Base-by-base conservation (phyloP, 2,329 filamentous ascomycete species). In the Epichloe hybrida region DNA sequence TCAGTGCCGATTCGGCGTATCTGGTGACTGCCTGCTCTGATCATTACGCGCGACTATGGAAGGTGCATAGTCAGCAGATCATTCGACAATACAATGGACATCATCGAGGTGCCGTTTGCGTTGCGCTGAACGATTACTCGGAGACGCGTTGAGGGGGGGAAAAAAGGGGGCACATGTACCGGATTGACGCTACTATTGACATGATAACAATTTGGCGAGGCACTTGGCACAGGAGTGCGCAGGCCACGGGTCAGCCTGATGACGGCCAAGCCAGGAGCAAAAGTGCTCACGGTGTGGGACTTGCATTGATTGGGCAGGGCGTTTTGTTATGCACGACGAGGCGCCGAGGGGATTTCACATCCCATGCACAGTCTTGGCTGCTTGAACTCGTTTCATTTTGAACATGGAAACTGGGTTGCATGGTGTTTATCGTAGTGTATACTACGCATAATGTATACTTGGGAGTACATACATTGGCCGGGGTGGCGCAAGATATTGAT, bases 31-130 rank as follows among this genome's bases (percentile, higher is more conserved):
- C 90, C 5, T 95, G 88, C 64, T 91, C 85, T 41, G 90, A 96
- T 64, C 90, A 96, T 66, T 96, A 95, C 64, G 90, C 90, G 2
- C 77, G 90, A 17, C 71, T 96, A 51, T 96, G 90, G 90, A 90
- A 96, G 71, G 72, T 96, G 56, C 73, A 77, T 56, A 89, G 84
- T 57, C 88, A 94, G 66, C 84, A 83, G 61, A 90, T 96, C 57
- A 96, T 96, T 59, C 77, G 90, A 45, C 90, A 96, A 71, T 96
- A 96, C 66, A 95, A 94, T 63, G 90, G 90, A 6, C 90, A 96
- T 64, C 90, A 96, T 64, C 77, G 90, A 37, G 90, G 90, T 42
- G 88, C 89, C 4, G 88, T 95, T 0, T 95, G 90, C 62, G 90
- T 96, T 38, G 90, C 90, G 13, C 72, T 96, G 56, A 96, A 96